These are phyloP conservation scores for Cardamine occulta DNA, from an alignment of 345 rosid genomes.

Conservation along the genomic window DNA sequence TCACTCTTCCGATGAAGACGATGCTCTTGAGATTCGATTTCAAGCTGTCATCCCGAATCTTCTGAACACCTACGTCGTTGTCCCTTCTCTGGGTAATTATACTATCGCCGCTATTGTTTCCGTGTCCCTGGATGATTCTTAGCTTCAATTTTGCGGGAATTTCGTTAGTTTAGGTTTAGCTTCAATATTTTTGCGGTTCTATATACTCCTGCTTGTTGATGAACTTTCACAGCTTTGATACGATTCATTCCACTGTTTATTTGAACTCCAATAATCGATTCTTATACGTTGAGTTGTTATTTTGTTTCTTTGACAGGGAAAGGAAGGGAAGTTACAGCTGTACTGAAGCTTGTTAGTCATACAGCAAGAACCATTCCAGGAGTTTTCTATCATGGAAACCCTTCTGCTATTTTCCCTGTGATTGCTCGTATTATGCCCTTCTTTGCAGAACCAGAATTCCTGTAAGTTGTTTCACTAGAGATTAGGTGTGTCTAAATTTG, in stretches of 20 bases:
- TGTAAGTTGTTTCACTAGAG: slow-evolving; percentile 50
- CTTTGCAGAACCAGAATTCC: slow-evolving; percentile 76
- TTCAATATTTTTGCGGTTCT: background rate
- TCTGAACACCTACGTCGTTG: slow-evolving; percentile 71
- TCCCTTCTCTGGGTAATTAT: slow-evolving; percentile 72
- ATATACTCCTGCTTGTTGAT: background rate
- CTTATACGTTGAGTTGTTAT: background rate
- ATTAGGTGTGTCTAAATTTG: slow-evolving; percentile 4
- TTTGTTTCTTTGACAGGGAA: slow-evolving; percentile 53
- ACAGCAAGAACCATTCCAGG: slow-evolving; percentile 78
- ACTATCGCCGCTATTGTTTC: background rate
- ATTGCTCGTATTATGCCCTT: slow-evolving; percentile 80
- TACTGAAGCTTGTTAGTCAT: slow-evolving; percentile 79
- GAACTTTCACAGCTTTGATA: background rate
- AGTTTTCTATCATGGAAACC: slow-evolving; percentile 83
- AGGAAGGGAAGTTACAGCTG: slow-evolving; percentile 80
- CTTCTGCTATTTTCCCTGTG: slow-evolving; percentile 69
- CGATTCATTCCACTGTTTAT: background rate
- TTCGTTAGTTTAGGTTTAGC: slow-evolving; percentile 11
- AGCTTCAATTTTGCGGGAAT: background rate
- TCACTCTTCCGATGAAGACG: slow-evolving; percentile 51
- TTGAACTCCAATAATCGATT: background rate
- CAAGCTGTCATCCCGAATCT: slow-evolving; percentile 84
- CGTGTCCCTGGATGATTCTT: slow-evolving; percentile 9
- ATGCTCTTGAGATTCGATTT: slow-evolving; percentile 64